These are phyloP conservation scores for Neopestalotiopsis sp. DNA, from an alignment of 2,329 filamentous ascomycete species.

Conservation along the genomic window DNA sequence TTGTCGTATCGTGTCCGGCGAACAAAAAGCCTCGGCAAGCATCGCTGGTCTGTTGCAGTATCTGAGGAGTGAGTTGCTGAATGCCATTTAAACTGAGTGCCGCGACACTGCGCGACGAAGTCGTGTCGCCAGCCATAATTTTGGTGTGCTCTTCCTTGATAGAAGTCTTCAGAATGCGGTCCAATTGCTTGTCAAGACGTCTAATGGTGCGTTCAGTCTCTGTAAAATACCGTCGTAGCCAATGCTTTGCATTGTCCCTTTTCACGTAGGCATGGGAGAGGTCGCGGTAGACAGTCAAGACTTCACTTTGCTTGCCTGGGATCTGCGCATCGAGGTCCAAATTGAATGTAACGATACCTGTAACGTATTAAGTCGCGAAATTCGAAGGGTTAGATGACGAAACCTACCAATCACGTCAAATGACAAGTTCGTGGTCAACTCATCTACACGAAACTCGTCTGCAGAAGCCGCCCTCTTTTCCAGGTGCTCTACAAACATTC, in stretches of 20 bases:
- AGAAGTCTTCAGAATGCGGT: constrained; percentile 9
- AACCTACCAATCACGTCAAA: constrained; percentile 25
- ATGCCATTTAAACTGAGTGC: constrained; percentile 24
- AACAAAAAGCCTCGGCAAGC: constrained; percentile 28
- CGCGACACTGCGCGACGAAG: constrained; percentile 14
- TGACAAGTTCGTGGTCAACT: constrained; percentile 22
- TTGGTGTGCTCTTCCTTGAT: constrained; percentile 19
- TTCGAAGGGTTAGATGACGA: neutral
- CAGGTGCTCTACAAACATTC: constrained; percentile 23
- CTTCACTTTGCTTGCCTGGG: constrained; percentile 11
- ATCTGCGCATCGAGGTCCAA: constrained; percentile 18
- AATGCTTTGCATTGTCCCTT: constrained; percentile 9
- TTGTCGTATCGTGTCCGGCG: constrained; percentile 28
- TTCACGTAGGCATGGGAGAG: constrained; percentile 9
- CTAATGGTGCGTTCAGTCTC: constrained; percentile 11
- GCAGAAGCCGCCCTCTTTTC: constrained; percentile 16
- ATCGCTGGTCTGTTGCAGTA: constrained; percentile 24
- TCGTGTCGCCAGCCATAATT: neutral
- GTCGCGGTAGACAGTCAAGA: constrained; percentile 14
- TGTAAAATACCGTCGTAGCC: constrained; percentile 15
- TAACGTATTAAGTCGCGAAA: constrained; percentile 1
- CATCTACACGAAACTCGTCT: constrained; percentile 21
- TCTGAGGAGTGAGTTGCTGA: constrained; percentile 19
- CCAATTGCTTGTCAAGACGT: constrained; percentile 16
- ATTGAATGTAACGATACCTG: constrained; percentile 15